A percentile compares a stretch with the other conserved stretches of the same genome.
Evolutionary conservation across 2,329 filamentous ascomycete species (phyloP).

Genomic region (Sporothrix brunneoviolacea): DNA sequence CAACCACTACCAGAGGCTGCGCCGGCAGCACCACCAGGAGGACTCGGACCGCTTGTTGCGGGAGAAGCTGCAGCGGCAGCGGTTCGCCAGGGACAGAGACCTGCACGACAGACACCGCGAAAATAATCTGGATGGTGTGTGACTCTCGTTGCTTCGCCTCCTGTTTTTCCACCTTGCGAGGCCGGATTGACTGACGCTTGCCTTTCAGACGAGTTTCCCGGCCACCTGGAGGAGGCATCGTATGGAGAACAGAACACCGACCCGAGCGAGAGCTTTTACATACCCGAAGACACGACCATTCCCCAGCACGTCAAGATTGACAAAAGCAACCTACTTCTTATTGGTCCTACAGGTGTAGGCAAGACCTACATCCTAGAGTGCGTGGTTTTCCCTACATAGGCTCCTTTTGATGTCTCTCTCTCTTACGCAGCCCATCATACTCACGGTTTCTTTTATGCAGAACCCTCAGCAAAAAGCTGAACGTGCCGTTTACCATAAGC

Average conservation of each 20-base stretch:
- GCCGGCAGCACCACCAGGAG: conserved; percentile 72
- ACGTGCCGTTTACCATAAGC: conserved; percentile 90
- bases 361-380: conserved; percentile 88
- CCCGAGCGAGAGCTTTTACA: conserved; percentile 38
- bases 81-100: conserved; percentile 61
- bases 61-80: conserved; percentile 65
- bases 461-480: conserved; percentile 85
- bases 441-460: too few species aligned
- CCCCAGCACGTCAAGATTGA: conserved; percentile 65
- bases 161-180: neutral
- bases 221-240: conserved; percentile 34
- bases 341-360: conserved; percentile 89
- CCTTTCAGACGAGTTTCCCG: conserved; percentile 47
- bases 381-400: too few species aligned
- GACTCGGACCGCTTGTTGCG: conserved; percentile 49
- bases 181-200: conserved; percentile 6
- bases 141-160: too few species aligned
- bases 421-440: too few species aligned
- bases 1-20: conserved; percentile 89
- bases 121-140: conserved; percentile 69
- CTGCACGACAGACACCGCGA: conserved; percentile 47
- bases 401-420: too few species aligned
- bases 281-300: conserved; percentile 38
- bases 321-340: conserved; percentile 87
- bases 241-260: conserved; percentile 19